These are phyloP conservation scores for Pythium periplocum DNA, from an alignment of 352 stramenopile genomes.

Conservation along the genomic window DNA sequence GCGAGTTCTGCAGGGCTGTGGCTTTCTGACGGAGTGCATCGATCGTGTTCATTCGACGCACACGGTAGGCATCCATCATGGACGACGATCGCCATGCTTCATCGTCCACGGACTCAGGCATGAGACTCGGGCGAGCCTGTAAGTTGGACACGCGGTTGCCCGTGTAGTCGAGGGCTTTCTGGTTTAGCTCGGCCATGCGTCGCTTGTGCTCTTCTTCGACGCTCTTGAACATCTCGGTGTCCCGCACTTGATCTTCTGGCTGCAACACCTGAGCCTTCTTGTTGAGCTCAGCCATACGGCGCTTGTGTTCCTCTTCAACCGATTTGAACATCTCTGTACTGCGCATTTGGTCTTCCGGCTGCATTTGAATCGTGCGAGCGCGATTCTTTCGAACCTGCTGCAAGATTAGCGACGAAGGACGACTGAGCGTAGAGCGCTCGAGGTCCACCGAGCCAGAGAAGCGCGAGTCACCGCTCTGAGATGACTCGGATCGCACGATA, in stretches of 20 bases:
- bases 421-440: constrained; percentile 9
- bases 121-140: constrained; percentile 10
- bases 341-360: background rate
- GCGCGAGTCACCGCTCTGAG: too few relatives aligned
- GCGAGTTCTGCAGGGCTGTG: constrained; percentile 14
- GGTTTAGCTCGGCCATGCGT: constrained; percentile 71
- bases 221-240: constrained; percentile 38
- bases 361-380: constrained; percentile 13
- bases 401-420: constrained; percentile 18
- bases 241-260: constrained; percentile 31
- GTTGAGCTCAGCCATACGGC: too few relatives aligned
- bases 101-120: constrained; percentile 21
- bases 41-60: constrained; percentile 15
- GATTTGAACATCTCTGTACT: too few relatives aligned
- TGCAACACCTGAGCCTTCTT: background rate
- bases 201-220: constrained; percentile 44
- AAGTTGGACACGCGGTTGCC: constrained; percentile 37
- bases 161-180: constrained; percentile 32
- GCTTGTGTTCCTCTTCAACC: too few relatives aligned
- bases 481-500: constrained; percentile 11
- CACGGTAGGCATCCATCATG: constrained; percentile 14
- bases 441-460: too few relatives aligned
- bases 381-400: constrained; percentile 20
- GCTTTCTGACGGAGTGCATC: constrained; percentile 16
- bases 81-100: constrained; percentile 20